Percentiles rank a stretch among this genome's conserved stretches.
Evolutionary conservation across 2,329 filamentous ascomycete species (phyloP).

Genomic region (Calonectria honghensis): DNA sequence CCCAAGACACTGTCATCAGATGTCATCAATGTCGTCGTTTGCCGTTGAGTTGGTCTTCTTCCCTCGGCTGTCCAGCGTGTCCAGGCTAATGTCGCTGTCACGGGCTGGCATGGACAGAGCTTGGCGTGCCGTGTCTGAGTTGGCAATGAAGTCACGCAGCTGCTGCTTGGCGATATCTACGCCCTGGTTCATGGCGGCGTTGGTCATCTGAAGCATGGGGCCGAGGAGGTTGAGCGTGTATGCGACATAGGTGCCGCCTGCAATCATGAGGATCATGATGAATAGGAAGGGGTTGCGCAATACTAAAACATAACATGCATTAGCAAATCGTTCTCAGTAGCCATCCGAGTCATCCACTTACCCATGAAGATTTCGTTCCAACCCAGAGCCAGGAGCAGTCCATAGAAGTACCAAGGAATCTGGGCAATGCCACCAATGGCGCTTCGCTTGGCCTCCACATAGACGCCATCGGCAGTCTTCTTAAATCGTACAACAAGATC

Average conservation of each 20-base stretch:
- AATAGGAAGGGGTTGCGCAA: constrained; percentile 96
- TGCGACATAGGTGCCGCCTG: constrained; percentile 88
- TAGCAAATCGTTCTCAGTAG: constrained; percentile 32
- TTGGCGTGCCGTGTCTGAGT: constrained; percentile 88
- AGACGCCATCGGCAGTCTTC: constrained; percentile 98
- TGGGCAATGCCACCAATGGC: constrained; percentile 97
- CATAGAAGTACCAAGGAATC: constrained; percentile 96
- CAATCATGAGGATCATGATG: constrained; percentile 86
- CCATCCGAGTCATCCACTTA: constrained; percentile 68
- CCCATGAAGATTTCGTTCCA: constrained; percentile 99
- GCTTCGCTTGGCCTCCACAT: constrained; percentile 97
- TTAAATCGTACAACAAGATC: constrained; percentile 97
- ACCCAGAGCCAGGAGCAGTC: constrained; percentile 89
- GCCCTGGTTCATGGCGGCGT: constrained; percentile 90
- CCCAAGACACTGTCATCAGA: constrained; percentile 60
- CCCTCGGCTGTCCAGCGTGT: constrained; percentile 76
- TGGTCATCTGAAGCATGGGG: constrained; percentile 95
- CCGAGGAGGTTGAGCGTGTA: constrained; percentile 97
- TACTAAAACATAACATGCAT: constrained; percentile 71
- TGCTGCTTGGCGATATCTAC: constrained; percentile 94
- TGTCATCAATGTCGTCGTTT: constrained; percentile 76
- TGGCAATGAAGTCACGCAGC: constrained; percentile 91
- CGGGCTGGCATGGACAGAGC: constrained; percentile 84
- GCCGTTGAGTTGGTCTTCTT: constrained; percentile 65
- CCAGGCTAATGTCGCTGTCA: constrained; percentile 73